Evolutionary conservation across 345 rosid species (phyloP).

Genomic region (Camelina sativa): DNA sequence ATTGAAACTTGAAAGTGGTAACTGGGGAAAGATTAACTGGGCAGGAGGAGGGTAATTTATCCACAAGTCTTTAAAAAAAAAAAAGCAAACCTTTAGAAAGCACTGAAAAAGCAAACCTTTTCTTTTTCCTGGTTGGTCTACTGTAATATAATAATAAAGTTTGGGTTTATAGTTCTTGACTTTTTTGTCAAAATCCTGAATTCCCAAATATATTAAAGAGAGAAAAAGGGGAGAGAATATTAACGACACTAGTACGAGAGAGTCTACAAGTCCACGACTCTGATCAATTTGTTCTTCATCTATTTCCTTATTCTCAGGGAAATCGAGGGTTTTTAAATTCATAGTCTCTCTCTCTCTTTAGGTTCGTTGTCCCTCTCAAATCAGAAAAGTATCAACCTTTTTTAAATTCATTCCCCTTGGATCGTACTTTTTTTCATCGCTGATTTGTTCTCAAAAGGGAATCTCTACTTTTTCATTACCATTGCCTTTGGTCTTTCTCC

Average conservation of each 20-base stretch:
- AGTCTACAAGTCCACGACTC: slow-evolving; percentile 30
- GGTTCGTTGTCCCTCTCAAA: slow-evolving; percentile 23
- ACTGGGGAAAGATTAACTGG: background rate
- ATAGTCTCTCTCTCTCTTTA: background rate
- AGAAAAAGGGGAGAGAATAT: slow-evolving; percentile 1
- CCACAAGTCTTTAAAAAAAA: slow-evolving; percentile 14
- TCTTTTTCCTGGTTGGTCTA: background rate
- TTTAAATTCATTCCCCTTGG: slow-evolving; percentile 31
- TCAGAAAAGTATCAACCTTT: slow-evolving; percentile 42
- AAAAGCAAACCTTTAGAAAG: background rate
- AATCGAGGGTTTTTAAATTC: slow-evolving; percentile 6
- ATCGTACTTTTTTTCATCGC: slow-evolving; percentile 26
- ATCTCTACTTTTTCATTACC: slow-evolving; percentile 24
- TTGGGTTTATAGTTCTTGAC: slow-evolving; percentile 28
- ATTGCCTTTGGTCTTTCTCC: slow-evolving; percentile 22
- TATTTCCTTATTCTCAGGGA: slow-evolving; percentile 34
- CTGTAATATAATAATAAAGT: background rate
- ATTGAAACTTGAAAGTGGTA: background rate
- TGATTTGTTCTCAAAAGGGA: slow-evolving; percentile 23
- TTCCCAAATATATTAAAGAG: background rate
- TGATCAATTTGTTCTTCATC: slow-evolving; percentile 25
- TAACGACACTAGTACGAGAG: slow-evolving; percentile 10
- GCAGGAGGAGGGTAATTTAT: slow-evolving; percentile 8
- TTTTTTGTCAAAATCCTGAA: background rate
- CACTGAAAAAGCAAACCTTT: slow-evolving; percentile 18